Conservation (phyloP, 306 rosid species). For the Sophora flavescens region DNA sequence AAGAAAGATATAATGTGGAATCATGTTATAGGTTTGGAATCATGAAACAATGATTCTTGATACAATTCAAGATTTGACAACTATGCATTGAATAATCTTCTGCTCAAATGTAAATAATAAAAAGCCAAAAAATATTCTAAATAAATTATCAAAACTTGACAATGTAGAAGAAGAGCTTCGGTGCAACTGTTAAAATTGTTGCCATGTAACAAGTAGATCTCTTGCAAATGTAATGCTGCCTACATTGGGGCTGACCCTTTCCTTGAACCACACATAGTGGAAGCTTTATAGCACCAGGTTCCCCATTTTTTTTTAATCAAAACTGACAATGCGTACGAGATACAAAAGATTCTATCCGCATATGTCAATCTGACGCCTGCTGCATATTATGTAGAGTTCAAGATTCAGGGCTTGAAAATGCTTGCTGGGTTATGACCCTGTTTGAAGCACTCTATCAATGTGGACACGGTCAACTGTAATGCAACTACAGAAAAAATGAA, state of each 20-base stretch:
- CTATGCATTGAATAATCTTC: background rate
- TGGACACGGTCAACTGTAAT: conserved; percentile 34
- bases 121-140: background rate
- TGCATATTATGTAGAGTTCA: conserved; percentile 38
- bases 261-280: too few species aligned
- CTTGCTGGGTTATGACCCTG: conserved; percentile 38
- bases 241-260: too few species aligned
- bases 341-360: conserved; percentile 35
- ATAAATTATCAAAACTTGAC: conserved; percentile 38
- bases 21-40: too few species aligned
- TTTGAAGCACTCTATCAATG: conserved; percentile 33
- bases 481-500: conserved; percentile 50
- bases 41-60: background rate
- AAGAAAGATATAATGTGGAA: background rate
- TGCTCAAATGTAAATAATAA: conserved; percentile 27
- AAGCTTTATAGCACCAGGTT: too few species aligned
- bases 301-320: background rate
- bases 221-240: too few species aligned
- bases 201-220: too few species aligned
- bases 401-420: conserved; percentile 42
- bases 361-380: conserved; percentile 43
- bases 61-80: background rate
- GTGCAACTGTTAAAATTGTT: too few species aligned
- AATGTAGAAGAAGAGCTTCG: background rate
- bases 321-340: conserved; percentile 43